Conservation (phyloP, 2,329 filamentous ascomycete genomes). For the Calycina herbarum region DNA sequence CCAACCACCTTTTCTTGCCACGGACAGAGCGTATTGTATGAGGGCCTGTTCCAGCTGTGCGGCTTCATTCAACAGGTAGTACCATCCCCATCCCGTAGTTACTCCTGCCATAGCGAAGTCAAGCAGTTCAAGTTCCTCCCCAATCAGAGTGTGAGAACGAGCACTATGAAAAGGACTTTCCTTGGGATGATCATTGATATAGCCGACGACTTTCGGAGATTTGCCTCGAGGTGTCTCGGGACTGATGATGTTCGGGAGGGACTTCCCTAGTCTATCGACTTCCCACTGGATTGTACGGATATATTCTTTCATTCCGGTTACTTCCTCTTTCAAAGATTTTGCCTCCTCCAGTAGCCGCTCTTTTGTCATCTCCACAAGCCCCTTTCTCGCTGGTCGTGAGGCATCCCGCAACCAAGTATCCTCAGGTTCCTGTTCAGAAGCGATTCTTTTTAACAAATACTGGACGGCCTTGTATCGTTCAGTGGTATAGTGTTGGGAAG, state of each 20-base stretch:
- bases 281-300: constrained; percentile 61
- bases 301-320: constrained; percentile 59
- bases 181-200: constrained; percentile 73
- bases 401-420: constrained; percentile 40
- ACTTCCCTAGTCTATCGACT: constrained; percentile 72
- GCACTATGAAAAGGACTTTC: constrained; percentile 39
- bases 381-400: constrained; percentile 31
- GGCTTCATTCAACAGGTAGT: constrained; percentile 89
- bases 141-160: constrained; percentile 82
- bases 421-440: constrained; percentile 25
- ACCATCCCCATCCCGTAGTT: constrained; percentile 97
- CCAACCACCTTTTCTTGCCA: constrained; percentile 76
- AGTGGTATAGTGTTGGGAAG: background rate
- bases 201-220: constrained; percentile 65
- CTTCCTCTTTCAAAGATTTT: constrained; percentile 60
- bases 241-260: constrained; percentile 85
- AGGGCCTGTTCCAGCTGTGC: constrained; percentile 94
- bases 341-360: constrained; percentile 63
- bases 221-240: constrained; percentile 70
- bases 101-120: constrained; percentile 81
- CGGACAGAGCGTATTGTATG: constrained; percentile 77
- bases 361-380: constrained; percentile 40
- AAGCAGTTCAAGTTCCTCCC: constrained; percentile 80
- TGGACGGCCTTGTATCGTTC: background rate
- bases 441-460: background rate